Evolutionary conservation across 2,329 filamentous ascomycete species (phyloP).

Genomic region (Beauveria sp.): DNA sequence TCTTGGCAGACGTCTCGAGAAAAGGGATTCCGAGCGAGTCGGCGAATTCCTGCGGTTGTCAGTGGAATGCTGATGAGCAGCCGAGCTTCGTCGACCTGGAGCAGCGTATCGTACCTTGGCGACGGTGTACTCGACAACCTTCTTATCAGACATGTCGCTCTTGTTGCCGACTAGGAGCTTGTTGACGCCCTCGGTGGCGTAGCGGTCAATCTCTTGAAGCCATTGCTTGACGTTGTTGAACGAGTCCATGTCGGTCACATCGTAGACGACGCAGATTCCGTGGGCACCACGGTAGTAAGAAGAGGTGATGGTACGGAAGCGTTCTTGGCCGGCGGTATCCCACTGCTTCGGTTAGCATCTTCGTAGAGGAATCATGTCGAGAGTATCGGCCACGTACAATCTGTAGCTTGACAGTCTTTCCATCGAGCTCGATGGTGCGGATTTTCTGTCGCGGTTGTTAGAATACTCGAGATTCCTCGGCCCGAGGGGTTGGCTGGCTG

Average conservation of each 20-base stretch:
- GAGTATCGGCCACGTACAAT: constrained; percentile 61
- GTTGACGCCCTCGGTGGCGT: constrained; percentile 98
- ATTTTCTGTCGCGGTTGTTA: constrained; percentile 66
- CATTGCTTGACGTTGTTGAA: constrained; percentile 99
- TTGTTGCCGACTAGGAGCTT: constrained; percentile 99
- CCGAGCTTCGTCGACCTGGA: background rate
- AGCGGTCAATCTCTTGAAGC: constrained; percentile 99
- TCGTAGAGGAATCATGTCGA: background rate
- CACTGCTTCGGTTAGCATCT: constrained; percentile 50
- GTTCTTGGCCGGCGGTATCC: constrained; percentile 98
- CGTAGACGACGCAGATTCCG: constrained; percentile 99
- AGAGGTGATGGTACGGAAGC: constrained; percentile 98
- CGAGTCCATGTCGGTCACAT: constrained; percentile 99
- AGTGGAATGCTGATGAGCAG: background rate
- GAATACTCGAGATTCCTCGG: background rate
- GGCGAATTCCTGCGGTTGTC: constrained; percentile 72
- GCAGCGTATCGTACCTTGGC: constrained; percentile 69
- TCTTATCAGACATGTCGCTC: constrained; percentile 99
- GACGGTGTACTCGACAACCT: constrained; percentile 98
- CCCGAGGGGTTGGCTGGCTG: background rate
- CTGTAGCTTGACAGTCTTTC: constrained; percentile 99
- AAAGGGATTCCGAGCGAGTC: constrained; percentile 98
- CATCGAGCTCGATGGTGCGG: constrained; percentile 97
- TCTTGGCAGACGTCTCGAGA: constrained; percentile 99
- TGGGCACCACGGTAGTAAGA: constrained; percentile 99